Base-by-base conservation (phyloP, 768 basidiomycete species). In the Cystobasidium tubakii region DNA sequence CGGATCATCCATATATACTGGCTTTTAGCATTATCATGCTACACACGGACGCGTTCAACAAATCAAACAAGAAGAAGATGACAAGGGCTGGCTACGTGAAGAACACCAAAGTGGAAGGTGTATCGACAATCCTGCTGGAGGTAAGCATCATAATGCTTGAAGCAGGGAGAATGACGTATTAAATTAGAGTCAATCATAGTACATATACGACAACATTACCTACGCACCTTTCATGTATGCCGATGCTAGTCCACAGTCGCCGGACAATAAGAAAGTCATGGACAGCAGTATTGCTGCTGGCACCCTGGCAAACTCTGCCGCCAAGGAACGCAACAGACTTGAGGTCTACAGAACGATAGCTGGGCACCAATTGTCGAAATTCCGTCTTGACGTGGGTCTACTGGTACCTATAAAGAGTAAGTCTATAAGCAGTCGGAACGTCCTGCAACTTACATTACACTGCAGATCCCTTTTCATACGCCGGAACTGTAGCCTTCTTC, bases 21-120 rank as follows among this genome's bases (percentile, higher is more conserved):
- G 92, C 95, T 15, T 98, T 97, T 83, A 97, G 95, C 78, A 84
- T 97, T 79, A 96, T 98, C 78, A 98, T 99, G 95, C 84, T 97
- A 63, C 66, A 98, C 80, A 99, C 96, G 21, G 96, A 99, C 80
- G 91, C 89, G 4, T 98, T 98, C 85, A 99, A 99, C 82, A 91
- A 89, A 82, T 91, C 91, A 75, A 98, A 98, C 83, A 97, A 90
- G 83, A 88, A 88, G 66, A 98, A 98, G 83, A 99, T 99, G 96
- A 87, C 89, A 43, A 97, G 95, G 81, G 84, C 87, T 0, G 94
- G 95, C 79, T 99, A 98, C 79, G 84, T 97, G 78, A 90, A 87
- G 83, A 99, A 99, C 57, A 94, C 95, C 0, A 84, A 86, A 44
- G 85, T 97, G 74, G 90, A 92, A 9, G 93, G 94, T 1, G 85